Conservation (phyloP, 176 grass and related monocot species). For the Carex scoparia region DNA sequence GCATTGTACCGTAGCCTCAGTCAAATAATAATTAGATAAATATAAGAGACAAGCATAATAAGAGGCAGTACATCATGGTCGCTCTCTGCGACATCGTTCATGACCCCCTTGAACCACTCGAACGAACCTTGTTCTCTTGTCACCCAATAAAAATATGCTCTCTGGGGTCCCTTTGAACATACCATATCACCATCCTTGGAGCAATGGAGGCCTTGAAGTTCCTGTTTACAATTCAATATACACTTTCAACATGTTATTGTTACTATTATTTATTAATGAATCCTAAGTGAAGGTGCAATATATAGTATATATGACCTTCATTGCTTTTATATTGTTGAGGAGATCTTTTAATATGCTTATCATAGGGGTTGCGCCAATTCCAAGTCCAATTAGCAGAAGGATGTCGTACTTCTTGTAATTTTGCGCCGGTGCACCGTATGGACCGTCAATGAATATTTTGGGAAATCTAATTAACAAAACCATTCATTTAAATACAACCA, state of each 20-base stretch:
- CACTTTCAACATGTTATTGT: background rate
- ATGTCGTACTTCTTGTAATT: slow-evolving; percentile 82
- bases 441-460: slow-evolving; percentile 59
- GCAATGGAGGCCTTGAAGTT: slow-evolving; percentile 37
- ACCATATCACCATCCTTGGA: slow-evolving; percentile 26
- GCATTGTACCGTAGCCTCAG: too few species aligned
- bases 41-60: background rate
- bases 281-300: background rate
- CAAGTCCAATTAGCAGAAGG: slow-evolving; percentile 65
- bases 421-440: slow-evolving; percentile 73
- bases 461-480: slow-evolving; percentile 51
- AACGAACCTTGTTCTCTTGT: slow-evolving; percentile 82
- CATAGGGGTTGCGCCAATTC: slow-evolving; percentile 75
- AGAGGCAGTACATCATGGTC: slow-evolving; percentile 40
- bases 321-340: slow-evolving; percentile 56
- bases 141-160: slow-evolving; percentile 75
- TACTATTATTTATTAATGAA: slow-evolving; percentile 2
- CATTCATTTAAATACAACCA: background rate
- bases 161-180: slow-evolving; percentile 44
- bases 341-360: slow-evolving; percentile 89
- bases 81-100: slow-evolving; percentile 68
- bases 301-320: slow-evolving; percentile 33
- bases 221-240: slow-evolving; percentile 33
- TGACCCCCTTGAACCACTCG: slow-evolving; percentile 86
- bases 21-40: slow-evolving; percentile 2